These are phyloP conservation scores for Mesembryanthemum crystallinum DNA, from an alignment of 148 eudicot species.

Conservation along the genomic window DNA sequence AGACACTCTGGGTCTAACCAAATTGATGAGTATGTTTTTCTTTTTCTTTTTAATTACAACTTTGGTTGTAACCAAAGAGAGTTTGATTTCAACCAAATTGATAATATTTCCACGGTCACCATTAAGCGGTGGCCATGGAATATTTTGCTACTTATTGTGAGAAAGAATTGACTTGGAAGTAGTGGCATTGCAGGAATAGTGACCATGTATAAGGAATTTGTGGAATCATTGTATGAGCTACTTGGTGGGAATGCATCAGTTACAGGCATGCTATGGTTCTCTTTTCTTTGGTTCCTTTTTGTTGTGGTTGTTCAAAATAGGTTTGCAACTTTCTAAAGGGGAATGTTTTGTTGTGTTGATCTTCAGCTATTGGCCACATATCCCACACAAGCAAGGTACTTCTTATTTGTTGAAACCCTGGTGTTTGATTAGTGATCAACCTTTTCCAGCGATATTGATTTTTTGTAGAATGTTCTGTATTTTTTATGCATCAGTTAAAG, in stretches of 20 bases:
- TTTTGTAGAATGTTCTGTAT: background rate
- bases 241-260: slow-evolving; percentile 77
- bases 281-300: slow-evolving; percentile 7
- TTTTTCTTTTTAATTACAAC: too few relatives aligned
- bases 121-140: too few relatives aligned
- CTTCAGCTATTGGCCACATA: slow-evolving; percentile 78
- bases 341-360: slow-evolving; percentile 37
- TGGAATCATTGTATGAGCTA: slow-evolving; percentile 67
- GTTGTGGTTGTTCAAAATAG: background rate
- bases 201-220: slow-evolving; percentile 69
- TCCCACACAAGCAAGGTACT: slow-evolving; percentile 75
- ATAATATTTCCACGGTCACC: too few relatives aligned
- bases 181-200: slow-evolving; percentile 51
- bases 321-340: slow-evolving; percentile 13
- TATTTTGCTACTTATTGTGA: background rate
- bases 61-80: too few relatives aligned
- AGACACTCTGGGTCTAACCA: too few relatives aligned
- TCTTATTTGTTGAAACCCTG: background rate
- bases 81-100: too few relatives aligned
- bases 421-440: background rate
- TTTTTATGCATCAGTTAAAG: background rate
- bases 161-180: slow-evolving; percentile 12
- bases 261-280: slow-evolving; percentile 57
- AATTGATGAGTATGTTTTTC: too few relatives aligned
- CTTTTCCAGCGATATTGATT: background rate